Percentiles rank a stretch among this genome's conserved stretches.
These are phyloP conservation scores for Diaporthe ilicicola DNA, from an alignment of 2,329 filamentous ascomycete genomes.

Conservation along the genomic window DNA sequence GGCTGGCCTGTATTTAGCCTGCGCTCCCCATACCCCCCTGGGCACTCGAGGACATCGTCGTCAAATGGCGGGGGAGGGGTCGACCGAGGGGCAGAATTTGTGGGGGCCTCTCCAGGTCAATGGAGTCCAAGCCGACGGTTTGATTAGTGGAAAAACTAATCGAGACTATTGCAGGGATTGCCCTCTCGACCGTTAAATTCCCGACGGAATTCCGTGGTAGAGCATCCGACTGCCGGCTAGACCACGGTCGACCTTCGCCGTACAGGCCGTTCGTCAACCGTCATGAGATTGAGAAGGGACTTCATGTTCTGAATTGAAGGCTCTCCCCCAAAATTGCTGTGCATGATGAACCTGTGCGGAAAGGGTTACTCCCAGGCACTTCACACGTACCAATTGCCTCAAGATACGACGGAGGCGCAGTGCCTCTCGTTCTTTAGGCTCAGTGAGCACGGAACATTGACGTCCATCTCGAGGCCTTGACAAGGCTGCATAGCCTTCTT, in stretches of 20 bases:
- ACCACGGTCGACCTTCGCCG: not conserved
- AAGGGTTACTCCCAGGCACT: not conserved
- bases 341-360: not conserved
- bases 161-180: not conserved
- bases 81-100: conserved; percentile 14
- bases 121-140: not conserved
- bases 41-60: conserved; percentile 29
- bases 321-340: no score
- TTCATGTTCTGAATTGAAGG: not conserved
- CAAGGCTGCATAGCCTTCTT: not conserved
- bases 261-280: not conserved
- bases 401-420: not conserved
- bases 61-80: conserved; percentile 24
- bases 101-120: conserved; percentile 24
- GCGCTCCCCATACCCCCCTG: not conserved
- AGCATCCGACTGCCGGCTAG: conserved; percentile 20
- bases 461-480: no score
- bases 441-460: not conserved
- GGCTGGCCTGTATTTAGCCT: conserved; percentile 8
- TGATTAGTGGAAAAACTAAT: conserved; percentile 33
- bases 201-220: conserved; percentile 15
- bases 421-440: not conserved
- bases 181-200: conserved; percentile 7
- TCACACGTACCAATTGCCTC: not conserved
- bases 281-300: conserved; percentile 10